Conservation (phyloP, 2,329 filamentous ascomycete species). For the Paraphoma sp. region DNA sequence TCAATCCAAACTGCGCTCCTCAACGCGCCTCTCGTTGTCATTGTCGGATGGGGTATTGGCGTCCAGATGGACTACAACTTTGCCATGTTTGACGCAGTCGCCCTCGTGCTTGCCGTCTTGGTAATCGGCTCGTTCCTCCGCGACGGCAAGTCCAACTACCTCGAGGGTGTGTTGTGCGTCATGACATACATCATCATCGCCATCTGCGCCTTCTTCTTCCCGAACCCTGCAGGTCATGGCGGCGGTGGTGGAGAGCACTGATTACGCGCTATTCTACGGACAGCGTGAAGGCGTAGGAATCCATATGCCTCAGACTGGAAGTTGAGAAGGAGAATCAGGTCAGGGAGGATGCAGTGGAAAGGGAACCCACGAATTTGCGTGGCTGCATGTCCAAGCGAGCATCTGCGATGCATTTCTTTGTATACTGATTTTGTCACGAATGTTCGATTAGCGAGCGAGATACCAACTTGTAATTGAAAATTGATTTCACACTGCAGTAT, state of each 20-base stretch:
- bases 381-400: conserved; percentile 8
- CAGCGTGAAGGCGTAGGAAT: too few species aligned
- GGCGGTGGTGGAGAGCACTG: not conserved
- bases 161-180: conserved; percentile 84
- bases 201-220: conserved; percentile 67
- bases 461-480: conserved; percentile 6
- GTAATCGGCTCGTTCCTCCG: conserved; percentile 87
- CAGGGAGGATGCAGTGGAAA: not conserved
- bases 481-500: not conserved
- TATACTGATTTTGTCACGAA: not conserved
- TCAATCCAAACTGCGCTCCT: conserved; percentile 90
- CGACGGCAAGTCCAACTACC: conserved; percentile 88
- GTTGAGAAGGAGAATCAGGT: not conserved
- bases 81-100: conserved; percentile 82
- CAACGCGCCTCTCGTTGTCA: conserved; percentile 81
- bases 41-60: conserved; percentile 80
- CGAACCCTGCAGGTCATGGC: conserved; percentile 52
- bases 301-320: too few species aligned
- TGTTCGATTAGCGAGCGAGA: conserved; percentile 23
- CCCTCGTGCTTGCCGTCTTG: conserved; percentile 83
- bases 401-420: conserved; percentile 5
- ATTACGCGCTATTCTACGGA: too few species aligned
- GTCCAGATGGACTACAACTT: conserved; percentile 78
- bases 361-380: not conserved
- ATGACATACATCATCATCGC: conserved; percentile 71